Percentiles rank a stretch among this genome's conserved stretches.
These are phyloP conservation scores for Logfia minima DNA, from an alignment of 129 eudicot genomes.

Conservation along the genomic window DNA sequence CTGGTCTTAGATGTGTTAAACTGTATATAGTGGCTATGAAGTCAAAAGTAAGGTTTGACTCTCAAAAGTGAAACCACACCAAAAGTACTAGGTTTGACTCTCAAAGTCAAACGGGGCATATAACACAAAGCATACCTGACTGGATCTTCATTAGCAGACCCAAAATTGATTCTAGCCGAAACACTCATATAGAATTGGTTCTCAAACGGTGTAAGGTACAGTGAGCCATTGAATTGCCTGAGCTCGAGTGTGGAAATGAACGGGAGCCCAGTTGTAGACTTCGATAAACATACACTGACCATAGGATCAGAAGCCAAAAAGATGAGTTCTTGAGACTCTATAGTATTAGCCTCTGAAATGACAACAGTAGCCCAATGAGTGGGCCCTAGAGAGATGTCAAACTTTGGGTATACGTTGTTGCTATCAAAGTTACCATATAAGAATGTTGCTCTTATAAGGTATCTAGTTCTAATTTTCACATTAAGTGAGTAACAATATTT, in stretches of 20 bases:
- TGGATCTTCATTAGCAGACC: slow-evolving; percentile 64
- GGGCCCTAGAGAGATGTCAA: slow-evolving; percentile 76
- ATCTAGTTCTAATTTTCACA: slow-evolving; percentile 64
- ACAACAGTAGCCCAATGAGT: slow-evolving; percentile 86
- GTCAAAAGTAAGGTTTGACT: slow-evolving; percentile 5
- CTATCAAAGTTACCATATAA: slow-evolving; percentile 74
- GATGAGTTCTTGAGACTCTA: slow-evolving; percentile 65
- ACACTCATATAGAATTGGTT: slow-evolving; percentile 60
- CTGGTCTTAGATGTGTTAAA: no score
- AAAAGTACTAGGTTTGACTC: neutral
- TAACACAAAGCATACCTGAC: slow-evolving; percentile 48
- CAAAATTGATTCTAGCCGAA: slow-evolving; percentile 82
- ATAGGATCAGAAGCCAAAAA: slow-evolving; percentile 69
- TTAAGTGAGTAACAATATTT: slow-evolving; percentile 74
- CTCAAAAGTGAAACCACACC: slow-evolving; percentile 13
- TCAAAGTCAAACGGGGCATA: neutral
- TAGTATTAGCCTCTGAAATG: slow-evolving; percentile 70
- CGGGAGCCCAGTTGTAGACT: slow-evolving; percentile 79
- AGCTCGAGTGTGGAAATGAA: slow-evolving; percentile 88
- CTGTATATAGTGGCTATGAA: neutral
- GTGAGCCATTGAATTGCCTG: slow-evolving; percentile 74
- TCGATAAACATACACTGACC: slow-evolving; percentile 73
- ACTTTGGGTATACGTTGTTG: slow-evolving; percentile 79
- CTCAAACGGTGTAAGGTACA: slow-evolving; percentile 61
- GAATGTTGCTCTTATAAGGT: slow-evolving; percentile 76